Base-by-base conservation (phyloP, 2,329 filamentous ascomycete genomes). In the Diaporthe ilicicola region DNA sequence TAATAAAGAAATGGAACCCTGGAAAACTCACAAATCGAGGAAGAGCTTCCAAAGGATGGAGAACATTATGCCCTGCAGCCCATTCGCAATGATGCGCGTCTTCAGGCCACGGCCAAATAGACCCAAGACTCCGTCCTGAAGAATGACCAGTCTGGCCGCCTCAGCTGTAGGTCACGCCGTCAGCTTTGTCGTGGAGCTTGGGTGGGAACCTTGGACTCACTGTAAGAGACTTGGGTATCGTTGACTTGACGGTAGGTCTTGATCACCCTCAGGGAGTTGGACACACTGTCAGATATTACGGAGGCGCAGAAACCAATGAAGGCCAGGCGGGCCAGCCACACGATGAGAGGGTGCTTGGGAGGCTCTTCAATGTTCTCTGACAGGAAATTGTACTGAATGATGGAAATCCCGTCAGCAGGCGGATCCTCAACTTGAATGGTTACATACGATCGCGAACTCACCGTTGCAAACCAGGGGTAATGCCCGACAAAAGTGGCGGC, bases 221-320 rank as follows among this genome's bases (percentile, higher is more conserved):
- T 71, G 50, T 86, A 86, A 2, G 84, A 85, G 1, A 86, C 79
- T 55, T 84, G 78, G 4, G 79, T 83, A 22, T 85, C 83, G 65
- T 86, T 86, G 70, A 86, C 84, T 72, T 86, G 84, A 1, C 84
- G 83, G 69, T 85, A 86, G 0, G 84, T 86, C 76, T 86, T 86
- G 6, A 86, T 80, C 0, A 86, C 84, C 32, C 84, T 76, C 53
- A 86, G 61, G 0, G 84, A 85, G 73, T 86, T 86, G 2, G 84
- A 86, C 3, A 86, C 79, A 0, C 81, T 80, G 51, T 86, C 84
- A 0, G 84, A 86, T 0, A 86, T 76, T 5, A 85, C 72, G 0
- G 84, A 84, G 1, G 84, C 84, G 9, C 81, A 79, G 70, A 86
- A 85, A 1, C 82, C 82, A 39, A 84, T 83, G 54, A 84, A 79